Evolutionary conservation across 768 basidiomycete genomes (phyloP), one percentile per base, ranked within the genome.

Genomic region (Dentipellis fragilis): DNA sequence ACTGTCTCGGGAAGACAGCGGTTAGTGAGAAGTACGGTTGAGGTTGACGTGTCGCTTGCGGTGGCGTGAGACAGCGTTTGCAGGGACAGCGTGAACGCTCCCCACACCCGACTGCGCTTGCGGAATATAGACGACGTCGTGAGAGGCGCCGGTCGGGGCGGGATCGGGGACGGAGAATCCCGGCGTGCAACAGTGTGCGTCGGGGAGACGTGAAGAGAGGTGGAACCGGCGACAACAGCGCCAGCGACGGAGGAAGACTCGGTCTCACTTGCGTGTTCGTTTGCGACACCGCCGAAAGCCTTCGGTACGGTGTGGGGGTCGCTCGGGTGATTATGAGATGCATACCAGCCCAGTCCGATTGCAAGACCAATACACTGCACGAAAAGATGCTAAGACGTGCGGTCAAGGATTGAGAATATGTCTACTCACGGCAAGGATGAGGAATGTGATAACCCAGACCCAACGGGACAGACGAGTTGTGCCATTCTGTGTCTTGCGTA

Each of bases 381-480:
- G 19, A 10, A 54, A 10, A 38, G 49, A 22, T 40, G 49, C n/a
- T 7, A 39, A 54, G 38, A 29, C 29, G 6, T 6, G 3, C 6
- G 29, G 29, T 6, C 29, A 29, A 46, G 9, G 7, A 39, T 34
- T 17, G 22, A n/a, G 2, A 23, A 2, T 10, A 22, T 16, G 16
- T n/a, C 10, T 10, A 71, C 80, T 49, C 63, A 80, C 80, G 17
- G 81, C 51, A 54, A 89, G 61, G 39, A 90, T 63, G 29, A 80
- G 2, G 14, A 89, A 58, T n/a, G 80, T 86, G 39, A 81, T 62
- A 51, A 88, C 56, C 83, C 85, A 89, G 2, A 90, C 80, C 82
- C 80, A 87, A 37, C 81, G 75, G 4, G 79, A 79, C 57, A 84
- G 64, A 23, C 77, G 73, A n/a, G 68, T 74, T 0, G 70, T 65